Evolutionary conservation across 176 grass and related monocot species (phyloP).

Genomic region (Echinochloa phyllopogon): DNA sequence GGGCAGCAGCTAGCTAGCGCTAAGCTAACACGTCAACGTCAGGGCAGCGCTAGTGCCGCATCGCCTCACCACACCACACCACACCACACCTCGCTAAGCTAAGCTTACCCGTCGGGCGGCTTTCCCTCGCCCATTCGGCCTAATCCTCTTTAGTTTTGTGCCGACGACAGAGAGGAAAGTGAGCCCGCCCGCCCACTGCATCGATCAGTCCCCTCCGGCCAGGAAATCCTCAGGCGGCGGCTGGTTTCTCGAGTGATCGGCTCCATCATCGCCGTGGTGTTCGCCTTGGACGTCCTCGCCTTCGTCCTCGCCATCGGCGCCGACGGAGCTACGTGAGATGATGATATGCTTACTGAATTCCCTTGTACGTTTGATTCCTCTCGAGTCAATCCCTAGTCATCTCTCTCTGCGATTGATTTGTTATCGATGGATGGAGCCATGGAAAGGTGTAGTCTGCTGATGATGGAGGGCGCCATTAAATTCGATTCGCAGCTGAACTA

Average conservation of each 20-base stretch:
- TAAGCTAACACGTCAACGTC: slow-evolving; percentile 21
- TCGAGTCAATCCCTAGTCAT: neutral
- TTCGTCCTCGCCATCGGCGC: slow-evolving; percentile 84
- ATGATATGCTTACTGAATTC: neutral
- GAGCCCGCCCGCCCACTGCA: neutral
- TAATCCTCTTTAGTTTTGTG: slow-evolving; percentile 9
- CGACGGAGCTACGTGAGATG: slow-evolving; percentile 70
- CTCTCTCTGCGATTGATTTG: no score
- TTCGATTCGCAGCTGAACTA: neutral
- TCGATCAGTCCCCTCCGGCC: neutral
- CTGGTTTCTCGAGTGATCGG: neutral
- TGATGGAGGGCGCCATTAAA: no score
- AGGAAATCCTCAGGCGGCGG: neutral
- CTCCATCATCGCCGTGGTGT: slow-evolving; percentile 43
- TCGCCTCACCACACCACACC: neutral
- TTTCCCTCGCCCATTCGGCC: neutral
- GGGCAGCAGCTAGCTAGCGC: neutral
- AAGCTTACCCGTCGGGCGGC: neutral
- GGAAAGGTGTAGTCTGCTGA: neutral
- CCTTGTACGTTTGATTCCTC: neutral
- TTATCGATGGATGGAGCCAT: no score
- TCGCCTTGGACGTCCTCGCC: slow-evolving; percentile 73
- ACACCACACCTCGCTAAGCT: neutral
- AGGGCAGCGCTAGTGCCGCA: slow-evolving; percentile 1
- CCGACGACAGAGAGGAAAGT: slow-evolving; percentile 3